Percentiles rank a stretch among this genome's conserved stretches.
phyloP scores from a whole-genome alignment of 169 alveolate species.

The Plasmodium coatneyi region DNA sequence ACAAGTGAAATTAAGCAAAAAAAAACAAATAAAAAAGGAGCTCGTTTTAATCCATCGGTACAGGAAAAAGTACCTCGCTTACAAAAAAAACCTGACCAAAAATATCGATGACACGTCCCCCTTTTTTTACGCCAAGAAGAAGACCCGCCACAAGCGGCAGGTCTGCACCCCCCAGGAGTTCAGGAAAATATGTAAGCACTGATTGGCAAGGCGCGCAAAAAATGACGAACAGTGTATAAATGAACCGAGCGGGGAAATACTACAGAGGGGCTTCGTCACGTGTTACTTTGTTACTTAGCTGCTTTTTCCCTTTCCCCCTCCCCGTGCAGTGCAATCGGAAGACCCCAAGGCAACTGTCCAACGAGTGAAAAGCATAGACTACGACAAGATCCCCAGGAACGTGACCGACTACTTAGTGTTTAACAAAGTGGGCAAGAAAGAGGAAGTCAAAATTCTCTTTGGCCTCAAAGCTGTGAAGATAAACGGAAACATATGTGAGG shows the following conservation, averaged over 20 bases:
- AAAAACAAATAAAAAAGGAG: slow-evolving; percentile 68
- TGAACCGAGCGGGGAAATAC: background rate
- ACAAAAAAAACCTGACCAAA: slow-evolving; percentile 56
- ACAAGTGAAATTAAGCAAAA: slow-evolving; percentile 66
- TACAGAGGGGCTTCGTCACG: background rate
- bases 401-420: slow-evolving; percentile 51
- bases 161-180: slow-evolving; percentile 64
- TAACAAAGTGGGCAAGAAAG: slow-evolving; percentile 60
- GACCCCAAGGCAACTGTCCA: slow-evolving; percentile 37
- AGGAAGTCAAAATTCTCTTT: slow-evolving; percentile 68
- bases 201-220: background rate
- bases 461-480: slow-evolving; percentile 73
- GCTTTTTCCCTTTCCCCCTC: background rate
- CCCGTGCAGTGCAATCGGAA: slow-evolving; percentile 30
- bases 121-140: slow-evolving; percentile 57
- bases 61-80: slow-evolving; percentile 52
- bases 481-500: slow-evolving; percentile 61
- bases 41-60: slow-evolving; percentile 61
- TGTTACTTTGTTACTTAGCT: background rate
- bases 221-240: background rate
- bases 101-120: slow-evolving; percentile 66
- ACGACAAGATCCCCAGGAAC: slow-evolving; percentile 44
- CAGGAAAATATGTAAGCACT: slow-evolving; percentile 24
- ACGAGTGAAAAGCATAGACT: slow-evolving; percentile 42
- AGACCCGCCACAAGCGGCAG: slow-evolving; percentile 26